These are phyloP conservation scores for Diutina ranongensis DNA, from an alignment of 1,139 yeast genomes.

Conservation along the genomic window DNA sequence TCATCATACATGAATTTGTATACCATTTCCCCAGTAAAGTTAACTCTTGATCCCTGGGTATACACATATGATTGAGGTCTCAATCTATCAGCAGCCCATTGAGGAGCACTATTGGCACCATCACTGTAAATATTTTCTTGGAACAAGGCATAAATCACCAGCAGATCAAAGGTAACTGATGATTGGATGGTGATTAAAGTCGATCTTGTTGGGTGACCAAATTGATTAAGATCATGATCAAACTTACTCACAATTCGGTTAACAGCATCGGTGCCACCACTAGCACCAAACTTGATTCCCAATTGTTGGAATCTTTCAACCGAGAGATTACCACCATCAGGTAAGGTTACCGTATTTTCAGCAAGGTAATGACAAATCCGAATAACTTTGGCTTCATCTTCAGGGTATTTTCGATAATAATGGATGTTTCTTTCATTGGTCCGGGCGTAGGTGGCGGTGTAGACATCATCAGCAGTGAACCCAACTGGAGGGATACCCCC, in stretches of 20 bases:
- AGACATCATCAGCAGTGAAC: constrained; percentile 34
- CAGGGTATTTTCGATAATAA: constrained; percentile 37
- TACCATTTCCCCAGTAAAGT: constrained; percentile 50
- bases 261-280: constrained; percentile 37
- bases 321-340: constrained; percentile 38
- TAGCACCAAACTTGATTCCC: constrained; percentile 38
- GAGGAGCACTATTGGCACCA: constrained; percentile 13
- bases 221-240: constrained; percentile 22
- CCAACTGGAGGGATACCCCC: constrained; percentile 50
- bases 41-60: constrained; percentile 19
- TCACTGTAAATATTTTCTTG: constrained; percentile 49
- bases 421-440: constrained; percentile 36
- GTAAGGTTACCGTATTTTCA: constrained; percentile 20
- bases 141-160: constrained; percentile 40
- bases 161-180: constrained; percentile 36
- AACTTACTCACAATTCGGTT: constrained; percentile 32
- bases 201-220: constrained; percentile 24
- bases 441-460: constrained; percentile 32
- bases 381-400: constrained; percentile 28
- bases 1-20: constrained; percentile 39
- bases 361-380: constrained; percentile 25
- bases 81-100: constrained; percentile 40
- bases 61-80: constrained; percentile 12
- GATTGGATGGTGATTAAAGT: constrained; percentile 22
- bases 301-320: constrained; percentile 42